Conservation (phyloP, 495 filamentous ascomycete species). For the Xylaria castorea region DNA sequence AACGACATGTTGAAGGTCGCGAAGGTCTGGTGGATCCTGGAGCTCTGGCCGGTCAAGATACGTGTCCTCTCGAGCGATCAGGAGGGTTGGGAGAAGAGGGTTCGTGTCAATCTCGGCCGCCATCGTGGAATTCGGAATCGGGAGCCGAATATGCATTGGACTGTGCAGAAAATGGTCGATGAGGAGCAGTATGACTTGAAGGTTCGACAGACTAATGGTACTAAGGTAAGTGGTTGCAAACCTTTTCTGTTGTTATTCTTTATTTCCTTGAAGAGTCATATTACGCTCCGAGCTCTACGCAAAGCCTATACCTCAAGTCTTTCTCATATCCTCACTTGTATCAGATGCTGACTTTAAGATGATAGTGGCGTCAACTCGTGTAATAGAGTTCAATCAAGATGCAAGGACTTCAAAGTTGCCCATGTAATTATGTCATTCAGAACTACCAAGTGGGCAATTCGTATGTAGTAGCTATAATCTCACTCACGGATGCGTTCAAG, state of each 20-base stretch:
- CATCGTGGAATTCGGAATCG: constrained; percentile 38
- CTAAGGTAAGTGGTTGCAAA: constrained; percentile 10
- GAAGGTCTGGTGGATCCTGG: constrained; percentile 49
- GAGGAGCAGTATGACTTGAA: constrained; percentile 35
- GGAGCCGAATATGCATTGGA: constrained; percentile 50
- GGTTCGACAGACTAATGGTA: constrained; percentile 19
- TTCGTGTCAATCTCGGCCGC: constrained; percentile 42
- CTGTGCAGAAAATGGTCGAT: constrained; percentile 37
- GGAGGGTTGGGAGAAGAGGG: constrained; percentile 41
- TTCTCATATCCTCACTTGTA: background rate
- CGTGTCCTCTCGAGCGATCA: constrained; percentile 30
- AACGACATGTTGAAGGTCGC: constrained; percentile 41
- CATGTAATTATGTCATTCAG: background rate
- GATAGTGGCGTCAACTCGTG: background rate
- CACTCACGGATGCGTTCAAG: background rate
- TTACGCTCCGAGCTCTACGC: background rate
- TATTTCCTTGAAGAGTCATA: background rate
- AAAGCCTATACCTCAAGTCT: background rate
- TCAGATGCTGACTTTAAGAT: background rate
- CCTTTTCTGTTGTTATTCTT: background rate
- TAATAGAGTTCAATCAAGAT: background rate
- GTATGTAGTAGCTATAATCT: background rate
- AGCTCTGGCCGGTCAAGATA: constrained; percentile 49
- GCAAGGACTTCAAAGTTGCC: background rate
- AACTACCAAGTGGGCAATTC: background rate